These are phyloP conservation scores for Deinandra increscens DNA, from an alignment of 129 eudicot species.

Conservation along the genomic window DNA sequence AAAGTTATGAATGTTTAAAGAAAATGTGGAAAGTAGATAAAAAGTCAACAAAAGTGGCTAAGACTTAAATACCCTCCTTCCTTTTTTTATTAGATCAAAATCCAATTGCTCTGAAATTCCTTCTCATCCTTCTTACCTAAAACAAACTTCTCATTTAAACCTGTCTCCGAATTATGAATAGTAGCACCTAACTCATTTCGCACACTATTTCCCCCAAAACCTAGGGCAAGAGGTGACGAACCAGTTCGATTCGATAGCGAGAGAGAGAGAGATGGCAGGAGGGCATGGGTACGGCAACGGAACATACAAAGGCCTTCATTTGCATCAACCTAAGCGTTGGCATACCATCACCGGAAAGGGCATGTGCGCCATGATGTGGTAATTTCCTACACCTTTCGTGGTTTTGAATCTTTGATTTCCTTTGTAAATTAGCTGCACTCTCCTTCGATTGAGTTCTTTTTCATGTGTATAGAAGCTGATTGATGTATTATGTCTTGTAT, in stretches of 20 bases:
- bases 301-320: slow-evolving; percentile 60
- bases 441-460: not conserved
- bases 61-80: too few species aligned
- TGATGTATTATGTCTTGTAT: not conserved
- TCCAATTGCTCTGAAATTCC: too few species aligned
- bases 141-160: too few species aligned
- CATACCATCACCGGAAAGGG: slow-evolving; percentile 79
- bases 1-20: too few species aligned
- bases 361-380: slow-evolving; percentile 82
- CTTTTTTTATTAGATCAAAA: too few species aligned
- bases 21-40: too few species aligned
- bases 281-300: slow-evolving; percentile 55
- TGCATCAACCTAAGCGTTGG: slow-evolving; percentile 84
- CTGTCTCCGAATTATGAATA: too few species aligned
- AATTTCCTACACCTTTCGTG: not conserved
- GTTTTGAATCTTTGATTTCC: not conserved
- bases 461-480: not conserved
- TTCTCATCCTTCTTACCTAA: too few species aligned
- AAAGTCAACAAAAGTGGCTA: too few species aligned
- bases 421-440: not conserved
- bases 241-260: slow-evolving; percentile 5
- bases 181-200: too few species aligned
- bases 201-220: slow-evolving; percentile 1
- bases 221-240: slow-evolving; percentile 25
- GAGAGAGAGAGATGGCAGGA: slow-evolving; percentile 51